A percentile compares a stretch with the other conserved stretches of the same genome.
phyloP scores from a whole-genome alignment of 495 filamentous ascomycete species.

The Sordaria brevicollis region DNA sequence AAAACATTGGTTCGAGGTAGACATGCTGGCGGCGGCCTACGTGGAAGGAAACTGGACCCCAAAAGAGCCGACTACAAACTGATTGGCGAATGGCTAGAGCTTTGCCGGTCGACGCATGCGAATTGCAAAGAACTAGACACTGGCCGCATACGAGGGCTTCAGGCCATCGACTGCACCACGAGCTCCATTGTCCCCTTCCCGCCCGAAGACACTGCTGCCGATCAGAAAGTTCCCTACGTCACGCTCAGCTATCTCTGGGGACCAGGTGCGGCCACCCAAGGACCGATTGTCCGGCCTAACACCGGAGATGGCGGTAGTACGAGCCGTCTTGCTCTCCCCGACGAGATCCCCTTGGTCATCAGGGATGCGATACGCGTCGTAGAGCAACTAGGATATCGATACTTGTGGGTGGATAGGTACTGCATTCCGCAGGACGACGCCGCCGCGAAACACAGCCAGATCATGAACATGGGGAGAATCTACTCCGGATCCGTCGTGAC shows the following conservation, averaged over 20 bases:
- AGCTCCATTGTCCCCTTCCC: background rate
- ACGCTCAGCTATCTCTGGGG: background rate
- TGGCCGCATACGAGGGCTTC: background rate
- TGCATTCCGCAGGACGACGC: conserved; percentile 12
- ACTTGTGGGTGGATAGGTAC: conserved; percentile 17
- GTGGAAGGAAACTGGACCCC: background rate
- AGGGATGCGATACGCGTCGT: background rate
- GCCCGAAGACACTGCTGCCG: background rate
- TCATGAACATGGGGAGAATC: conserved; percentile 26
- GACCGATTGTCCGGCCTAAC: background rate
- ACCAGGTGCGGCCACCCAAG: background rate
- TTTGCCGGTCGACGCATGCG: background rate
- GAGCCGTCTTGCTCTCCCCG: background rate
- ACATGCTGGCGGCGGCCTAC: background rate
- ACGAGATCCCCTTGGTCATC: background rate
- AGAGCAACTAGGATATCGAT: conserved; percentile 1
- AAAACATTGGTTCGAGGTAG: background rate
- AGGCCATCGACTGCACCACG: background rate
- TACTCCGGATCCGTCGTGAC: conserved; percentile 22
- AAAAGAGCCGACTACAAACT: background rate
- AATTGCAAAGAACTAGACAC: background rate
- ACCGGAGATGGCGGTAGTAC: background rate
- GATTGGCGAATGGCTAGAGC: background rate
- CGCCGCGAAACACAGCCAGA: conserved; percentile 16
- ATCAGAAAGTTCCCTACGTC: background rate